Base-by-base conservation (phyloP, 176 grass and related monocot species). In the Bonia amplexicaulis region DNA sequence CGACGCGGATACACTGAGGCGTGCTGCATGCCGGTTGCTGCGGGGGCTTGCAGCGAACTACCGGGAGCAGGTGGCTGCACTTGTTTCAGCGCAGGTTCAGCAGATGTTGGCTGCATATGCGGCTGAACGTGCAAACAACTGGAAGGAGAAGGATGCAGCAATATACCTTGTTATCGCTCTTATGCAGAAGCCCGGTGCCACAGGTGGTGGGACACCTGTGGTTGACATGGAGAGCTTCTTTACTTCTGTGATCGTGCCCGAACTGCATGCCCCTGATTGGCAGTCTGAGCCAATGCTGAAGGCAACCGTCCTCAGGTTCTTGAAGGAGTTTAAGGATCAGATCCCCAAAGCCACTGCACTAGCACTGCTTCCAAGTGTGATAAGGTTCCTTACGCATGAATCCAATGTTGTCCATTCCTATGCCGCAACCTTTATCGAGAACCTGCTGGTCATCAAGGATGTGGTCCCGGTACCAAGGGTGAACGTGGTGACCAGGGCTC, bases 391-490 rank as follows among this genome's bases (percentile, higher is more conserved):
- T 35, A 80, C 81, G 0, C 90, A 92, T 6, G 93, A 98, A 83
- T 98, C 96, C 66, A 95, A 93, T 93, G 96, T 98, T 65, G 91
- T 98, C 73, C 96, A 93, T 78, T 98, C 96, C 16, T 98, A 98
- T 85, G 93, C 96, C 33, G 96, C 96, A 22, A 95, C 80, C 57
- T 95, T 94, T 82, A 90, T 98, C 3, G 93, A 98, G 76, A 98
- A 92, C 77, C 82, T 95, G 80, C 78, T 98, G 84, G 73, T 92
- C 64, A 88, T 89, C 84, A 98, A 90, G 86, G 93, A 98, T 48
- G 84, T 74, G 9, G 80, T 84, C 42, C 67, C 70, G 0, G 71
- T 89, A 65, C 79, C 92, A 66, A 89, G 95, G n/a, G 77, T 42
- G 46, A 95, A 77, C 35, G 52, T 67, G 31, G 85, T 90, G 64